Evolutionary conservation across 768 basidiomycete genomes (phyloP).

Genomic region (Antrodiella citrinella): DNA sequence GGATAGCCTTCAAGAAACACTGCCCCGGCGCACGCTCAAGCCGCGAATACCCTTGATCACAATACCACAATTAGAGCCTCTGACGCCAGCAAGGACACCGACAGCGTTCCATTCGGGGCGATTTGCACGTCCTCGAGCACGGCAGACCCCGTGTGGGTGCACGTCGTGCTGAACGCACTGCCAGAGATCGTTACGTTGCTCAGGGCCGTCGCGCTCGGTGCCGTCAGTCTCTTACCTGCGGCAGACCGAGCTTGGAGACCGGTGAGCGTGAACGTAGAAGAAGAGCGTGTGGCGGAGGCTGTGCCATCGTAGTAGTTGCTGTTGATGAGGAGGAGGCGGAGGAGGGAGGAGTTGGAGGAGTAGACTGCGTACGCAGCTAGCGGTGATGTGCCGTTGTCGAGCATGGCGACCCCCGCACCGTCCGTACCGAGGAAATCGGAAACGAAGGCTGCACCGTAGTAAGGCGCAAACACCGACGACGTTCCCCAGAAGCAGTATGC

Average conservation of each 20-base stretch:
- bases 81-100: constrained; percentile 25
- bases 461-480: constrained; percentile 26
- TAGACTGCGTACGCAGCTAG: constrained; percentile 27
- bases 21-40: no score
- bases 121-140: constrained; percentile 15
- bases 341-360: constrained; percentile 11
- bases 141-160: constrained; percentile 15
- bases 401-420: constrained; percentile 21
- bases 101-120: constrained; percentile 17
- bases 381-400: constrained; percentile 26
- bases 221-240: constrained; percentile 26
- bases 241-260: constrained; percentile 17
- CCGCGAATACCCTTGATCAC: constrained; percentile 6
- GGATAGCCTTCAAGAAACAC: no score
- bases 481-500: constrained; percentile 35
- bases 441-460: constrained; percentile 31
- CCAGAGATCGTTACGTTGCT: constrained; percentile 31
- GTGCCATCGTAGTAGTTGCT: constrained; percentile 29
- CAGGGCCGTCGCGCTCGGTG: constrained; percentile 25
- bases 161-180: constrained; percentile 19
- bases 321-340: constrained; percentile 25
- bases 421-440: constrained; percentile 29
- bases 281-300: constrained; percentile 18
- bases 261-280: constrained; percentile 21
- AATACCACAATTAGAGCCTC: constrained; percentile 31